Percentiles rank a stretch among this genome's conserved stretches.
Conservation (phyloP, 2,329 filamentous ascomycete genomes). For the Ophiosphaerella narmari region DNA sequence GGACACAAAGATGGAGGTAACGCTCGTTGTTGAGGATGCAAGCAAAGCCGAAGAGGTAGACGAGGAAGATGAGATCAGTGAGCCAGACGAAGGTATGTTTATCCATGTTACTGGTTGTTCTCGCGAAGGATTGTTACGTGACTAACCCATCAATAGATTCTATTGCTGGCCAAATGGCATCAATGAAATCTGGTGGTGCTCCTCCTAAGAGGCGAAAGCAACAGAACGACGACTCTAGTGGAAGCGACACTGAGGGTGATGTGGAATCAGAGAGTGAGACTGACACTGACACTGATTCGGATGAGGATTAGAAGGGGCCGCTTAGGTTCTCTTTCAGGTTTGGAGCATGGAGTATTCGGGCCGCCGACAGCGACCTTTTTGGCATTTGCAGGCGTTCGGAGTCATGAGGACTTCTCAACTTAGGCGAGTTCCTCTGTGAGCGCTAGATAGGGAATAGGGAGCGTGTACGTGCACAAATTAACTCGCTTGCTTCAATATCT, state of each 20-base stretch:
- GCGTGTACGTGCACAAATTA: slow-evolving; percentile 18
- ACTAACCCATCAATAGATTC: slow-evolving; percentile 65
- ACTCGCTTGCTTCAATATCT: neutral
- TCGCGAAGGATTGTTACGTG: slow-evolving; percentile 3
- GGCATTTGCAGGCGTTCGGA: slow-evolving; percentile 39
- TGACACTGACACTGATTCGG: slow-evolving; percentile 50
- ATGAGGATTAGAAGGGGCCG: slow-evolving; percentile 40
- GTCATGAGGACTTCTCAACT: slow-evolving; percentile 5
- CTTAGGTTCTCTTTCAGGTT: neutral
- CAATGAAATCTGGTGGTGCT: slow-evolving; percentile 71
- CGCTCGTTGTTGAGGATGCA: slow-evolving; percentile 84
- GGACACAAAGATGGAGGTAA: slow-evolving; percentile 89
- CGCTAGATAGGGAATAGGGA: slow-evolving; percentile 8
- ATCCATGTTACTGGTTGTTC: neutral
- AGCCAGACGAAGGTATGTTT: slow-evolving; percentile 91
- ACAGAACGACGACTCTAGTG: slow-evolving; percentile 64
- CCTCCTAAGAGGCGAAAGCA: slow-evolving; percentile 63
- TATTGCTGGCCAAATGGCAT: slow-evolving; percentile 87
- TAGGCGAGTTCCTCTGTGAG: slow-evolving; percentile 7
- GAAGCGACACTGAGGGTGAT: slow-evolving; percentile 68
- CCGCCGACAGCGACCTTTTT: slow-evolving; percentile 6
- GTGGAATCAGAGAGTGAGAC: slow-evolving; percentile 58
- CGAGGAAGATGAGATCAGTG: slow-evolving; percentile 93
- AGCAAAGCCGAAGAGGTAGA: slow-evolving; percentile 80
- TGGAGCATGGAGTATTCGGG: slow-evolving; percentile 8